Conservation (phyloP, 805 yeast genomes). For the Saturnispora dispora region DNA sequence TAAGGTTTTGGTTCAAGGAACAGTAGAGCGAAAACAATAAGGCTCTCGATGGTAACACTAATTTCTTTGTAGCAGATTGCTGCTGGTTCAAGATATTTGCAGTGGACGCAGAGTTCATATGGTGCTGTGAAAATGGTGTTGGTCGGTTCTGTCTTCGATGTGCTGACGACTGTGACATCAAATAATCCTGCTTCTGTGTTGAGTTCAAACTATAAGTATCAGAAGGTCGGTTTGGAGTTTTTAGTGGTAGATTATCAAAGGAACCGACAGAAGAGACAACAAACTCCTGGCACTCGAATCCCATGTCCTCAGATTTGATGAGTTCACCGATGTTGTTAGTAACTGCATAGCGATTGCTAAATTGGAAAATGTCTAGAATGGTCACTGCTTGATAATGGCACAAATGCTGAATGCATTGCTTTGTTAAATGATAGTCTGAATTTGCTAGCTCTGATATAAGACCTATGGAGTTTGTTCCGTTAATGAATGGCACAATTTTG, state of each 20-base stretch:
- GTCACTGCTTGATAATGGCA: slow-evolving; percentile 83
- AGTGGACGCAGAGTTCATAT: slow-evolving; percentile 6
- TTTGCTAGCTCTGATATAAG: slow-evolving; percentile 71
- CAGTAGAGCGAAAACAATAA: slow-evolving; percentile 65
- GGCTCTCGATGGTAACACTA: slow-evolving; percentile 50
- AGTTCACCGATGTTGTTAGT: slow-evolving; percentile 69
- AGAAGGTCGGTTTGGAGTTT: slow-evolving; percentile 9
- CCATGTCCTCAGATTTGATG: slow-evolving; percentile 53
- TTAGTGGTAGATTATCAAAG: slow-evolving; percentile 22
- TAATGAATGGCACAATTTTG: slow-evolving; percentile 72
- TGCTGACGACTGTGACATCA: background rate
- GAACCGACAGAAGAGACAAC: slow-evolving; percentile 41
- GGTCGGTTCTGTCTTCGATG: background rate
- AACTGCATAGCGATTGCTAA: slow-evolving; percentile 79
- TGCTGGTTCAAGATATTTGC: background rate
- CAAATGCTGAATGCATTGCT: slow-evolving; percentile 83
- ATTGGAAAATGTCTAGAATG: slow-evolving; percentile 81
- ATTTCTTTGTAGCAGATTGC: slow-evolving; percentile 9
- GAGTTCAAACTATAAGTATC: background rate
- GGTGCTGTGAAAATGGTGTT: background rate
- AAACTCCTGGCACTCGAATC: slow-evolving; percentile 78
- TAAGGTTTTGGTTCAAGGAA: slow-evolving; percentile 67
- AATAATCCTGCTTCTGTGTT: background rate
- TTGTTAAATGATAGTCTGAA: slow-evolving; percentile 69
- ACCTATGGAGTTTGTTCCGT: slow-evolving; percentile 79